These are phyloP conservation scores for Calonectria henricotiae DNA, from an alignment of 2,329 filamentous ascomycete species.

Conservation along the genomic window DNA sequence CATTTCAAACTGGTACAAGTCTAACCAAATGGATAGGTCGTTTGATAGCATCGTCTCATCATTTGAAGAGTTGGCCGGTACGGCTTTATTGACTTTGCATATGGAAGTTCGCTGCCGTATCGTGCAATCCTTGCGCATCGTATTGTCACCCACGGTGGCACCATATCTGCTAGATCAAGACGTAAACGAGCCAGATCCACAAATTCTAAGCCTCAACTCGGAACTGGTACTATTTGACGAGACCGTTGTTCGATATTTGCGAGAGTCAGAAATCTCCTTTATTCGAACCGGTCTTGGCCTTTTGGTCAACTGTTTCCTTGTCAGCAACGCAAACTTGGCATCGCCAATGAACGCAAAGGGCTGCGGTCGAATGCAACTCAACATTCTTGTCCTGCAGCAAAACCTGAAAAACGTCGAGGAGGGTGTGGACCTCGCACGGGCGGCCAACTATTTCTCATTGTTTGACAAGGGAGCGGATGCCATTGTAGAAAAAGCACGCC, in stretches of 20 bases:
- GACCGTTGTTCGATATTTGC: constrained; percentile 81
- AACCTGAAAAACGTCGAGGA: constrained; percentile 94
- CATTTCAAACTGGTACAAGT: background rate
- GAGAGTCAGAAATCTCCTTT: constrained; percentile 80
- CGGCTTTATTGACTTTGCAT: constrained; percentile 87
- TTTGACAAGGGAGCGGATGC: constrained; percentile 78
- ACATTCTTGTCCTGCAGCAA: constrained; percentile 95
- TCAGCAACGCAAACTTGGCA: constrained; percentile 80
- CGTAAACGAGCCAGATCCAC: constrained; percentile 83
- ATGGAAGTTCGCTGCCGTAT: constrained; percentile 91
- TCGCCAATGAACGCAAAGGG: constrained; percentile 89
- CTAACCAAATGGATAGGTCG: constrained; percentile 66
- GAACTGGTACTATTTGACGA: constrained; percentile 92
- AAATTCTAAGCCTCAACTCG: constrained; percentile 86
- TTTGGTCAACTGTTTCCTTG: constrained; percentile 85
- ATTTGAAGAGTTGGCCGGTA: constrained; percentile 85
- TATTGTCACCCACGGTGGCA: constrained; percentile 73
- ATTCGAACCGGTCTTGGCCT: constrained; percentile 83
- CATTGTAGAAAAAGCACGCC: constrained; percentile 76
- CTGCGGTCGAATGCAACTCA: constrained; percentile 90
- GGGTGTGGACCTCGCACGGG: constrained; percentile 75
- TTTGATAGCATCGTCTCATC: constrained; percentile 92
- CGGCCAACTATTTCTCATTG: constrained; percentile 79
- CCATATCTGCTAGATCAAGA: constrained; percentile 80
- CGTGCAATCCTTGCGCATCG: constrained; percentile 81